Evolutionary conservation across 441 rosid genomes (phyloP), one percentile per base, ranked within the genome.

Genomic region (Adansonia rubrostipa): DNA sequence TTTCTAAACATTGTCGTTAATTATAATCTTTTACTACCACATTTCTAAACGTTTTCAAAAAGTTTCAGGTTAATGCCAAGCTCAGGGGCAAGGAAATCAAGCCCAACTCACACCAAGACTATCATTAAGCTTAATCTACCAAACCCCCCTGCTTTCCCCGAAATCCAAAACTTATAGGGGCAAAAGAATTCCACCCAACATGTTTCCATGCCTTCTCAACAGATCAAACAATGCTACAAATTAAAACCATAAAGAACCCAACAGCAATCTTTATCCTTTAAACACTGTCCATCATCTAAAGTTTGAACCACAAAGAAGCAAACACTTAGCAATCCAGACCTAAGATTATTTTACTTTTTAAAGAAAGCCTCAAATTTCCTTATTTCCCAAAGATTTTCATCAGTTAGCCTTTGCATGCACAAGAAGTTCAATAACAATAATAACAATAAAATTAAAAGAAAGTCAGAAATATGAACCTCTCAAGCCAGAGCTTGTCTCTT

Each of bases 401-500:
- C 22, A 64, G 14, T 9, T 47, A 6, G 77, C 42, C 77, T 33
- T 62, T 5, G 62, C 42, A 36, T 51, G 5, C 48, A 51, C 19
- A n/a, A n/a, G 47, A 24, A 61, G 7, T 33, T 14, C 10, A n/a
- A 76, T 20, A 20, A 78, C 15, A 61, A 54, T 54, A 47, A 9
- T 11, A 67, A 57, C 9, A 62, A 44, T 42, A 58, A 56, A 9
- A 50, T 3, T 9, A 40, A 72, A 40, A 69, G 56, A 48, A 56
- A 2, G 7, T 53, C 78, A 20, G 14, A 53, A 58, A 61, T 72
- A 22, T 10, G 17, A 68, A 87, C 91, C 91, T 72, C 47, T 80
- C 9, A 77, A 56, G 68, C 88, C 84, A 50, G 79, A 40, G 78
- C 70, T 64, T 51, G 81, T 84, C 62, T 78, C 80, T 54, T 77